Conservation (phyloP, 2,329 filamentous ascomycete species). For the Trichoderma breve region DNA sequence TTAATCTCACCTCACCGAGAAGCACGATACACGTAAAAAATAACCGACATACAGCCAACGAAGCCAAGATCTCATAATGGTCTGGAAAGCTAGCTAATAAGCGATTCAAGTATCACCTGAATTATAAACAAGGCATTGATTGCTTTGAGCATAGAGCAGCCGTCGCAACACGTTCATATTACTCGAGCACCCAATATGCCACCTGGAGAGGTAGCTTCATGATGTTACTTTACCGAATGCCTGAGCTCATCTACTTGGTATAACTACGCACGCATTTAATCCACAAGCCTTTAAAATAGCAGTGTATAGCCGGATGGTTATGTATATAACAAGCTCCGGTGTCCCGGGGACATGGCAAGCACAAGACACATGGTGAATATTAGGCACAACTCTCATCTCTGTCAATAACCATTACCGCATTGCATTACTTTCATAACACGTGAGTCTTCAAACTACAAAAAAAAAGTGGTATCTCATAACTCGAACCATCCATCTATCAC, state of each 20-base stretch:
- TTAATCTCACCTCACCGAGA: background rate
- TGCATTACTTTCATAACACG: background rate
- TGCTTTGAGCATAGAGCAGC: background rate
- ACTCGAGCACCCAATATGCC: background rate
- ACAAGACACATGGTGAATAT: background rate
- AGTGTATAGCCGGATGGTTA: background rate
- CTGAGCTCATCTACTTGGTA: background rate
- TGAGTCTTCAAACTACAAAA: background rate
- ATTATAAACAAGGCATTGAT: background rate
- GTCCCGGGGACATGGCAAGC: background rate
- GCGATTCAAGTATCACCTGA: background rate
- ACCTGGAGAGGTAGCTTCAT: background rate
- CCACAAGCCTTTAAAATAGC: background rate
- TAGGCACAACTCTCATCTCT: background rate
- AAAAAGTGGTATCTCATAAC: conserved; percentile 15
- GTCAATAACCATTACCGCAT: background rate
- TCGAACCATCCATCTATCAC: background rate
- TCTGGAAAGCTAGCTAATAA: background rate
- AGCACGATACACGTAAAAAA: background rate
- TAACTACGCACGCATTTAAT: background rate
- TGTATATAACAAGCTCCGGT: background rate
- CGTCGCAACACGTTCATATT: background rate
- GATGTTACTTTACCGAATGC: background rate
- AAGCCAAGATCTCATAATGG: background rate
- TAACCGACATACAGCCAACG: background rate